Percentiles rank a stretch among this genome's conserved stretches.
phyloP scores from a whole-genome alignment of 2,329 filamentous ascomycete genomes.

The Curvularia lunata region DNA sequence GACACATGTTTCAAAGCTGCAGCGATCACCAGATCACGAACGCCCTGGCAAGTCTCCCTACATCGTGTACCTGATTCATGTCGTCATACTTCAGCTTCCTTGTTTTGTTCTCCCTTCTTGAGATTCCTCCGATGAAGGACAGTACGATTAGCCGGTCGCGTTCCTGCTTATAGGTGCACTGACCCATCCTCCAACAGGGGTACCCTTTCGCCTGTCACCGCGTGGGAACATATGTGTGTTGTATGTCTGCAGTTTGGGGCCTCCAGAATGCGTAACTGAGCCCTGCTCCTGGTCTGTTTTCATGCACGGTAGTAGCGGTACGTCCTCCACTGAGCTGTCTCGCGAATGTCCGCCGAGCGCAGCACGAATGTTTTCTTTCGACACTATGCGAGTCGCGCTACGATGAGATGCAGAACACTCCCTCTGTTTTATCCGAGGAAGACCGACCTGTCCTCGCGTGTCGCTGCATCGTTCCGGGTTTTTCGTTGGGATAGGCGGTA shows the following conservation, averaged over 20 bases:
- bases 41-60: neutral
- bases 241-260: conserved; percentile 26
- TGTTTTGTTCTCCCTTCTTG: neutral
- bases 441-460: neutral
- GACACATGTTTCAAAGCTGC: conserved; percentile 4
- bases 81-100: neutral
- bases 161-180: conserved; percentile 4
- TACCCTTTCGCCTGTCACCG: conserved; percentile 23
- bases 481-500: conserved; percentile 32
- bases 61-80: neutral
- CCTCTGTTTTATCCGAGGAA: conserved; percentile 9
- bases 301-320: conserved; percentile 12
- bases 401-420: conserved; percentile 5
- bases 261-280: conserved; percentile 1
- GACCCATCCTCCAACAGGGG: conserved; percentile 19
- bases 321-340: conserved; percentile 28
- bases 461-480: conserved; percentile 22
- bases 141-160: neutral
- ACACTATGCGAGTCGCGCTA: conserved; percentile 35
- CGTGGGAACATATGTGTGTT: conserved; percentile 43
- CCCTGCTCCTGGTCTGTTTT: neutral
- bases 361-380: conserved; percentile 44
- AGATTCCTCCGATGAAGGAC: neutral
- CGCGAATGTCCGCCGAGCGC: conserved; percentile 28
- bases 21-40: neutral